phyloP scores from a whole-genome alignment of 495 filamentous ascomycete species.

The Penicillium cataractarum region DNA sequence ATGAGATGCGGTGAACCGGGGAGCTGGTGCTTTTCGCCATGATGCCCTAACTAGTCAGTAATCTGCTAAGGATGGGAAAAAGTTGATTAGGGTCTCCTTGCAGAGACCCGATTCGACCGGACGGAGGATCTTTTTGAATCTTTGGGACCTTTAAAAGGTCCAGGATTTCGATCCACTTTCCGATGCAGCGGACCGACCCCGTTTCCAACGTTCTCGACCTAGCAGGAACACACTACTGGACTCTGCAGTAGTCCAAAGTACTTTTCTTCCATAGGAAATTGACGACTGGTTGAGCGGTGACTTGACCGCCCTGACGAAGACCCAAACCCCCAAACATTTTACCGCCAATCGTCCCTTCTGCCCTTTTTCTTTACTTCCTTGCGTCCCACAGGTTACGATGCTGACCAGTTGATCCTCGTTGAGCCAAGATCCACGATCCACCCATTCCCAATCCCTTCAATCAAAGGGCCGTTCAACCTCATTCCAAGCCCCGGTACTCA shows the following conservation, averaged over 20 bases:
- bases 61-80: not conserved
- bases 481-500: constrained; percentile 17
- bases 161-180: constrained; percentile 32
- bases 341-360: not conserved
- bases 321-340: not conserved
- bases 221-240: constrained; percentile 16
- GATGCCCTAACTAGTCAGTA: not conserved
- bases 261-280: too few species aligned
- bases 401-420: constrained; percentile 4
- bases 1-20: constrained; percentile 22
- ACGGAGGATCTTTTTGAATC: not conserved
- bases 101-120: constrained; percentile 8
- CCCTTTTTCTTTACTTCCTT: not conserved
- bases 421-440: constrained; percentile 16
- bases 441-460: constrained; percentile 35
- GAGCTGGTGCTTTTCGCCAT: constrained; percentile 12
- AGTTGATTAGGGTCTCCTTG: not conserved
- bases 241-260: not conserved
- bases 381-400: not conserved
- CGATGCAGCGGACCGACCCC: constrained; percentile 40
- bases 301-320: constrained; percentile 25
- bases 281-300: constrained; percentile 25
- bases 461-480: constrained; percentile 8
- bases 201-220: constrained; percentile 37
- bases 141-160: too few species aligned